Percentiles rank a stretch among this genome's conserved stretches.
These are phyloP conservation scores for Plantago lanceolata DNA, from an alignment of 305 asterid species.

Conservation along the genomic window DNA sequence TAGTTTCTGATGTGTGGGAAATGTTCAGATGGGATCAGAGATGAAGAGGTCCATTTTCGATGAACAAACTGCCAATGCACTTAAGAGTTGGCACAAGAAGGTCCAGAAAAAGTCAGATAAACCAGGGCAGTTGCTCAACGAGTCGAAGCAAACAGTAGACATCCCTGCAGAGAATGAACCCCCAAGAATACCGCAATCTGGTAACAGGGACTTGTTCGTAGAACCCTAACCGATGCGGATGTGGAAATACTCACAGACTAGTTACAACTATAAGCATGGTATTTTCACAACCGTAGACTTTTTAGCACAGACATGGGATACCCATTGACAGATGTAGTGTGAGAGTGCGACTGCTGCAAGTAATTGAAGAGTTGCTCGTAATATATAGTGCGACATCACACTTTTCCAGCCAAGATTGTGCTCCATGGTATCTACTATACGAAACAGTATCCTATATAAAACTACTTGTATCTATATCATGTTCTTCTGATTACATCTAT, in stretches of 20 bases:
- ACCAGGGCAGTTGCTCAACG: neutral
- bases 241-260: neutral
- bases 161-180: too few relatives aligned
- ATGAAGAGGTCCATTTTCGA: conserved; percentile 73
- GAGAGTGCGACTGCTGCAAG: neutral
- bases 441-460: too few relatives aligned
- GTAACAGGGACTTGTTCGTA: neutral
- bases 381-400: too few relatives aligned
- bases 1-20: neutral
- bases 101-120: conserved; percentile 41
- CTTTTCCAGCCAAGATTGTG: too few relatives aligned
- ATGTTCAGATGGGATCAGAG: conserved; percentile 67
- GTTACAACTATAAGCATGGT: neutral
- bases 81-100: conserved; percentile 65
- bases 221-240: neutral
- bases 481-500: too few relatives aligned
- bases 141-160: neutral
- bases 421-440: too few relatives aligned
- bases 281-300: too few relatives aligned
- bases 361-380: too few relatives aligned
- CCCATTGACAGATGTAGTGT: neutral
- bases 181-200: neutral
- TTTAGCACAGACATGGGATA: too few relatives aligned
- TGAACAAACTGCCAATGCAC: conserved; percentile 67
- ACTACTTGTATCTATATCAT: too few relatives aligned